Evolutionary conservation across 2,329 filamentous ascomycete species (phyloP), one percentile per base, ranked within the genome.

Genomic region (Fusarium proliferatum): DNA sequence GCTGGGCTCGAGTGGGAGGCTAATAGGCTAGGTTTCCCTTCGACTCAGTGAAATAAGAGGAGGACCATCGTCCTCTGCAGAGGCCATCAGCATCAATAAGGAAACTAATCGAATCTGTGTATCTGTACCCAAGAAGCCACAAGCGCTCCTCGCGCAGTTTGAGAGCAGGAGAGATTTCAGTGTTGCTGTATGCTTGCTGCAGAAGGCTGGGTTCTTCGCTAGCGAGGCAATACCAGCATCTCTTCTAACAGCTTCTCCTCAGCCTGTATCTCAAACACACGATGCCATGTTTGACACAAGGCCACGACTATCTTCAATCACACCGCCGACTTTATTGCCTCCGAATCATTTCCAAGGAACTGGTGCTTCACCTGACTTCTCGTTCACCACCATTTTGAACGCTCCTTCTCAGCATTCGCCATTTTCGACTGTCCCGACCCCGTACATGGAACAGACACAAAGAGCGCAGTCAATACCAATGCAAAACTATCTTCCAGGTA

Each of bases 131-230:
- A 62, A 71, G 9, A 77, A 77, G n/a, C 55, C 64, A 5, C 78
- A 80, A 38, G 73, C 71, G 9, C 57, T 82, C 16, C 46, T 76
- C 9, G 73, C 70, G 15, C 72, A 76, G 26, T 82, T 84, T 46
- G 73, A 77, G 13, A 73, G 80, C 13, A 68, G 57, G 9, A 75
- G 81, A 59, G 81, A 84, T 53, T 82, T 83, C 41, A 76, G 67
- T 30, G 60, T 83, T 21, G 67, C 79, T 4, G 73, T 80, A 9
- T 82, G 76, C 51, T 76, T 81, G 57, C 73, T 84, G 2, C 74
- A 79, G 39, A 81, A 78, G 57, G 72, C 77, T 17, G 79, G 80
- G 13, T 81, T 84, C 39, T 34, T 23, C 9, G 67, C 81, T 42
- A 68, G 70, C 36, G 71, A 78, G 8, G 60, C 69, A 28, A 64